Conservation (phyloP, 2,329 filamentous ascomycete species). For the Neonectria coccinea region DNA sequence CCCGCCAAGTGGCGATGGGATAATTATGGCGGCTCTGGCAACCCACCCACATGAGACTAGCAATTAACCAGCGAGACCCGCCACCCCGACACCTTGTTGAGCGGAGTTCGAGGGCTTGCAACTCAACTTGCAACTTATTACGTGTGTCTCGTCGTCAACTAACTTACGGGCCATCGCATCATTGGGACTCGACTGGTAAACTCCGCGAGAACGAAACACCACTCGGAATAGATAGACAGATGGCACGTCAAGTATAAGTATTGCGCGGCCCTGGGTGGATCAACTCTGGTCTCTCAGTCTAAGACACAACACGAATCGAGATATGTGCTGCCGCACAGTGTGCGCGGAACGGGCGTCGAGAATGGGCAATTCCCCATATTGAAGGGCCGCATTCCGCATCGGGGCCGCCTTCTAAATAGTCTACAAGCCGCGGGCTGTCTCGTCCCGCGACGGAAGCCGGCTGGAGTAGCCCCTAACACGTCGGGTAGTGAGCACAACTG, state of each 20-base stretch:
- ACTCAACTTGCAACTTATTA: neutral
- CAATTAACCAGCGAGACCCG: slow-evolving; percentile 6
- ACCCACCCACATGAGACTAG: slow-evolving; percentile 13
- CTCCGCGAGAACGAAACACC: slow-evolving; percentile 11
- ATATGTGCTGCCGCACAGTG: slow-evolving; percentile 19
- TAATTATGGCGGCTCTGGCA: slow-evolving; percentile 1
- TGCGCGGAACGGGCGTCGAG: slow-evolving; percentile 2
- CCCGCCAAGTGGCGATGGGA: slow-evolving; percentile 13
- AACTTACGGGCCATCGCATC: slow-evolving; percentile 7
- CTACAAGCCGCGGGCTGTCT: neutral
- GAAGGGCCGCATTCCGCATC: slow-evolving; percentile 16
- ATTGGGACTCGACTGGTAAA: neutral
- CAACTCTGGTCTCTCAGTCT: slow-evolving; percentile 8
- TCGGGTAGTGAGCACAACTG: neutral
- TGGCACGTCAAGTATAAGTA: slow-evolving; percentile 12
- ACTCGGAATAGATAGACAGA: neutral
- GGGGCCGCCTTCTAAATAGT: neutral
- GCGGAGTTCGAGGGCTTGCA: neutral
- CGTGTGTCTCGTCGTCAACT: slow-evolving; percentile 22
- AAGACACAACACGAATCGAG: slow-evolving; percentile 13
- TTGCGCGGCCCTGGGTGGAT: slow-evolving; percentile 18
- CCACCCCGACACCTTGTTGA: neutral
- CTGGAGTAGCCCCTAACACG: neutral
- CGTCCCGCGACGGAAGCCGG: neutral
- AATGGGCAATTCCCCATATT: neutral